A percentile compares a stretch with the other conserved stretches of the same genome.
phyloP scores from a whole-genome alignment of 2,329 filamentous ascomycete species.

The Ophiostoma perfectum region DNA sequence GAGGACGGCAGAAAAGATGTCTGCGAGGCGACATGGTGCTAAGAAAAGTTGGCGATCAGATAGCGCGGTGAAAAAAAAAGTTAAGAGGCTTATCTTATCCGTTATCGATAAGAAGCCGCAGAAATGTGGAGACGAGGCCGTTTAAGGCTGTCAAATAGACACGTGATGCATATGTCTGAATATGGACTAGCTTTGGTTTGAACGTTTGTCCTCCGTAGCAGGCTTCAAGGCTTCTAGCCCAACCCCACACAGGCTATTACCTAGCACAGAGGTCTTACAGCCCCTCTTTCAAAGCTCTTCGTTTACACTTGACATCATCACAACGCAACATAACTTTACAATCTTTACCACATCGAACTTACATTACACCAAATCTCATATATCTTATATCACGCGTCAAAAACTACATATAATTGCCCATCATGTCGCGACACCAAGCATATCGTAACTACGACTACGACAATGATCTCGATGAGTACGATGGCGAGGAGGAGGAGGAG shows the following conservation, averaged over 20 bases:
- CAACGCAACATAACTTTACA: neutral
- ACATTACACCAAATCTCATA: no score
- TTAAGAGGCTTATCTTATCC: neutral
- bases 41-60: conserved; percentile 18
- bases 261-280: neutral
- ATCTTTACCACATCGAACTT: no score
- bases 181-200: no score
- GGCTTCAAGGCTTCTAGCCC: neutral
- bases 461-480: conserved; percentile 48
- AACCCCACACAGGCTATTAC: neutral
- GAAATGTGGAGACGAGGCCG: neutral
- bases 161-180: neutral
- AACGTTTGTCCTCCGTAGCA: no score
- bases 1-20: neutral
- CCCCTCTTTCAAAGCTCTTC: neutral
- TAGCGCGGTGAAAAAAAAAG: conserved; percentile 20
- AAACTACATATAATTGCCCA: no score
- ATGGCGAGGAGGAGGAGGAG: conserved; percentile 36
- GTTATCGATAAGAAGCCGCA: conserved; percentile 19
- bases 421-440: conserved; percentile 46
- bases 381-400: no score
- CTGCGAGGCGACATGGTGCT: neutral
- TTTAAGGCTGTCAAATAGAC: neutral
- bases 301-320: neutral
- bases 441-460: conserved; percentile 47